Evolutionary conservation across 169 alveolate species (phyloP).

Genomic region (Plasmodium adleri): DNA sequence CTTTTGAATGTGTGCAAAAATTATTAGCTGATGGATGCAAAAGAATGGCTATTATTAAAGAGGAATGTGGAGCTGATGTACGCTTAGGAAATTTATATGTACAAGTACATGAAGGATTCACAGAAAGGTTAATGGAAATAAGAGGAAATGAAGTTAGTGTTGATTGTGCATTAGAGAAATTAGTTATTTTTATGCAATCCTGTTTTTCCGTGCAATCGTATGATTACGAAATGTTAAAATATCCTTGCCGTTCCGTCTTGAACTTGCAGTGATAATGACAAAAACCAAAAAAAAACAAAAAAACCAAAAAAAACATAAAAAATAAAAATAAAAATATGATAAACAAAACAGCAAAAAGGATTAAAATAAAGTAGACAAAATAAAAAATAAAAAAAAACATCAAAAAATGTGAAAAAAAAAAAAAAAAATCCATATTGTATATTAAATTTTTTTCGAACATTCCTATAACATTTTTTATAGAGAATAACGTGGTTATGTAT

Average conservation of each 20-base stretch:
- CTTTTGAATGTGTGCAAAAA: slow-evolving; percentile 60
- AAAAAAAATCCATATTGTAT: no score
- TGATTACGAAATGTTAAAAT: slow-evolving; percentile 46
- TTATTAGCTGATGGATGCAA: slow-evolving; percentile 64
- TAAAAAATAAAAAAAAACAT: no score
- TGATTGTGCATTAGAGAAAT: slow-evolving; percentile 49
- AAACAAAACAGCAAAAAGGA: no score
- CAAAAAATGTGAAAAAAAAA: no score
- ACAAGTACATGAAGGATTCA: slow-evolving; percentile 65
- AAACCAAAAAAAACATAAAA: not conserved
- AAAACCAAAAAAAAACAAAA: no score
- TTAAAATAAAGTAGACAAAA: no score
- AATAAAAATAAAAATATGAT: no score
- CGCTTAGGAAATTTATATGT: slow-evolving; percentile 60
- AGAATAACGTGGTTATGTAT: no score
- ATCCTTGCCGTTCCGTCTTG: slow-evolving; percentile 58
- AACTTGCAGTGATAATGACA: slow-evolving; percentile 32
- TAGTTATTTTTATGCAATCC: slow-evolving; percentile 69
- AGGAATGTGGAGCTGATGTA: slow-evolving; percentile 65
- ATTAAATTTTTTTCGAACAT: no score
- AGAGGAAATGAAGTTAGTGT: slow-evolving; percentile 67
- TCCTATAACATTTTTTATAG: no score
- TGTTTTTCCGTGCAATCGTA: slow-evolving; percentile 64
- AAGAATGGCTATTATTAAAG: slow-evolving; percentile 63
- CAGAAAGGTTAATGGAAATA: slow-evolving; percentile 67